A percentile compares a stretch with the other conserved stretches of the same genome.
phyloP scores from a whole-genome alignment of 2,329 filamentous ascomycete species.

The Fusarium sp. region DNA sequence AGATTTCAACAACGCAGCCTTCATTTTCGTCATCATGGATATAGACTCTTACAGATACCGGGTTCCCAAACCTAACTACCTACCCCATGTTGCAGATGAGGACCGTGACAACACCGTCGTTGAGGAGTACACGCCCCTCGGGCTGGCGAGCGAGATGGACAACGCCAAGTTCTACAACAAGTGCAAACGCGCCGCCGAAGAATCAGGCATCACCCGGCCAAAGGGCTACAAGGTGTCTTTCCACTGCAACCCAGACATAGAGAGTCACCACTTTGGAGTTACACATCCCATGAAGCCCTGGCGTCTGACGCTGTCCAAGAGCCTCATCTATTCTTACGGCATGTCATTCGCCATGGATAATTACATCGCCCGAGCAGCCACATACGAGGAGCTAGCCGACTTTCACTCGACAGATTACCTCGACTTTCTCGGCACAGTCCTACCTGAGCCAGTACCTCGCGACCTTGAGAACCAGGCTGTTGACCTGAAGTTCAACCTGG shows the following conservation, averaged over 20 bases:
- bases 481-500: conserved; percentile 83
- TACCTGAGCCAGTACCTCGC: conserved; percentile 71
- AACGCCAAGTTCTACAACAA: conserved; percentile 68
- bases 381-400: conserved; percentile 84
- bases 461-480: conserved; percentile 74
- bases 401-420: conserved; percentile 94
- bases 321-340: conserved; percentile 92
- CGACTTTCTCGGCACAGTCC: conserved; percentile 82
- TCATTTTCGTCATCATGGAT: conserved; percentile 45
- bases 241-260: conserved; percentile 94
- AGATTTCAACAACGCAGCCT: conserved; percentile 1
- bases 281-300: conserved; percentile 99
- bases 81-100: conserved; percentile 65
- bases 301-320: conserved; percentile 94
- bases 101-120: conserved; percentile 65
- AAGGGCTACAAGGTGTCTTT: conserved; percentile 93
- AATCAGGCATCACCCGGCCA: conserved; percentile 80
- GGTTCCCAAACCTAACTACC: conserved; percentile 69
- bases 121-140: conserved; percentile 64
- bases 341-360: conserved; percentile 98
- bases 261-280: conserved; percentile 96
- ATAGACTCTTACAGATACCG: conserved; percentile 63
- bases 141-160: conserved; percentile 63
- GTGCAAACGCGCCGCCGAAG: conserved; percentile 66
- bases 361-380: conserved; percentile 85